Conservation (phyloP, 805 yeast species). For the Nakazawaea wyomingensis region DNA sequence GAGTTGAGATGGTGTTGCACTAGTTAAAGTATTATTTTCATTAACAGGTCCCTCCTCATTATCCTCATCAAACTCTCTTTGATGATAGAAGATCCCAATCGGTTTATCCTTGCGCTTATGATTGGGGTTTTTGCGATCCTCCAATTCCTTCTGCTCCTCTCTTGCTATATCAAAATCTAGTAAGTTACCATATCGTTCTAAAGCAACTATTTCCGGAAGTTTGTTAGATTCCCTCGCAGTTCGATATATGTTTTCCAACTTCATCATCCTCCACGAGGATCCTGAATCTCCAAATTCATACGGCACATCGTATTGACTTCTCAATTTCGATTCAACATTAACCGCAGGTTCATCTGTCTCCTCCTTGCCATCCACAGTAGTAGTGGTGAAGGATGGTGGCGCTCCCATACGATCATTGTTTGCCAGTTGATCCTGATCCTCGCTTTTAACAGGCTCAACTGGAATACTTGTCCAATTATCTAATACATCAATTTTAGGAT, state of each 20-base stretch:
- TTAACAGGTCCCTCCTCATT: background rate
- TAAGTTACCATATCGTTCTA: constrained; percentile 24
- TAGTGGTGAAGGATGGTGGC: too few species aligned
- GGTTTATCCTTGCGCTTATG: constrained; percentile 20
- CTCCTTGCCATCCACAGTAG: background rate
- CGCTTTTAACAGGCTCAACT: background rate
- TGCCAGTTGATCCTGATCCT: too few species aligned
- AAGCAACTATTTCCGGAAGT: constrained; percentile 22
- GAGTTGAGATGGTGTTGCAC: constrained; percentile 17
- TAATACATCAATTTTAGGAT: background rate
- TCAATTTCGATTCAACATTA: background rate
- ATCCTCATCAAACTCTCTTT: constrained; percentile 15
- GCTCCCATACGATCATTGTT: too few species aligned
- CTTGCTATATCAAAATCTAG: constrained; percentile 25
- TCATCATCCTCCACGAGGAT: constrained; percentile 33
- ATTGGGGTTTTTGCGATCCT: constrained; percentile 15
- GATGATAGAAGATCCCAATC: constrained; percentile 18
- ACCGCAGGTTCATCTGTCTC: background rate
- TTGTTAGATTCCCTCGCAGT: constrained; percentile 16
- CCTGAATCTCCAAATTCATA: constrained; percentile 34
- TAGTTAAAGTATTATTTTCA: background rate
- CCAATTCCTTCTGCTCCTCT: constrained; percentile 28
- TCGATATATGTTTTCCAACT: constrained; percentile 22
- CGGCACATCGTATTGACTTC: constrained; percentile 17
- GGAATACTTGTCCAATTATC: constrained; percentile 3